Conservation (phyloP, 2,329 filamentous ascomycete genomes). For the Verticillium zaregamsianum region DNA sequence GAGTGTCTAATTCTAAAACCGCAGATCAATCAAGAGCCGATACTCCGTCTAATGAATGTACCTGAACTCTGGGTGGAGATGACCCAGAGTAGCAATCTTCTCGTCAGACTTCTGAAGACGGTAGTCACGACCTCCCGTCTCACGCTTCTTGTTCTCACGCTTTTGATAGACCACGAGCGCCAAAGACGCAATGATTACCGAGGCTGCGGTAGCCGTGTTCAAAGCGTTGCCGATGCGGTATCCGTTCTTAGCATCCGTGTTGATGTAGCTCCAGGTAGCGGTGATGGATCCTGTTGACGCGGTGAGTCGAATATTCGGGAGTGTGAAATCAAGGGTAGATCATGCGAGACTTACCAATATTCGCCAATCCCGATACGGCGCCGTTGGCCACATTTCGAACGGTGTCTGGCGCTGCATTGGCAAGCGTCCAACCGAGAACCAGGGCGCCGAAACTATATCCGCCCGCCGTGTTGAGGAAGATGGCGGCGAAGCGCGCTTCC, state of each 20-base stretch:
- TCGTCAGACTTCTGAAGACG: slow-evolving; percentile 13
- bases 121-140: slow-evolving; percentile 17
- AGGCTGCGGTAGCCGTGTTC: slow-evolving; percentile 18
- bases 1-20: too few relatives aligned
- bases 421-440: slow-evolving; percentile 20
- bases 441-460: slow-evolving; percentile 19
- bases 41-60: slow-evolving; percentile 16
- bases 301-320: neutral
- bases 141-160: slow-evolving; percentile 21
- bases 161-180: slow-evolving; percentile 15
- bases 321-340: neutral
- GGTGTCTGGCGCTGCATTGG: slow-evolving; percentile 21
- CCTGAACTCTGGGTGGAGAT: slow-evolving; percentile 19
- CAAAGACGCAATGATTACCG: slow-evolving; percentile 17
- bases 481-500: slow-evolving; percentile 20
- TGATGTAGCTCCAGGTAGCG: slow-evolving; percentile 23
- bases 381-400: slow-evolving; percentile 21
- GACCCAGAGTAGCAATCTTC: slow-evolving; percentile 16
- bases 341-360: slow-evolving; percentile 15
- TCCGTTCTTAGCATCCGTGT: slow-evolving; percentile 19
- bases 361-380: slow-evolving; percentile 19
- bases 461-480: slow-evolving; percentile 22
- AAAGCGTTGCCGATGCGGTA: slow-evolving; percentile 21
- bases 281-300: slow-evolving; percentile 17
- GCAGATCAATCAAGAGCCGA: too few relatives aligned